Base-by-base conservation (phyloP, 345 rosid species). In the Bretschneidera sinensis region DNA sequence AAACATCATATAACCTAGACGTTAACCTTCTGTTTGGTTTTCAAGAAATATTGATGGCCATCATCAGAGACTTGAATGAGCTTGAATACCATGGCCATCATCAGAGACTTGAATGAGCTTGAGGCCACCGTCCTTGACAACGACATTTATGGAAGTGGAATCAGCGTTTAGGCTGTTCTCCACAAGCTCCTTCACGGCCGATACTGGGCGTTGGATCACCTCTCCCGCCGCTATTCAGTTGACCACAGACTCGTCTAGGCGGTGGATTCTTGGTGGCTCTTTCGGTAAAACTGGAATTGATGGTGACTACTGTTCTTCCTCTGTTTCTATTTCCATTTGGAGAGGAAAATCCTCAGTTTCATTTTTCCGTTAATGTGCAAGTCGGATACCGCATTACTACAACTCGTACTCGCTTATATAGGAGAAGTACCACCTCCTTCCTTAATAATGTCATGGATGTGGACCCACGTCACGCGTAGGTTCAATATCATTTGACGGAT, bases 31-130 rank as follows among this genome's bases (percentile, higher is more conserved):
- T 11, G 45, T 14, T 7, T 14, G 45, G 1, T 11, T 7, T 4
- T 13, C 45, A 39, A 11, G 45, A 28, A 28, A 28, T 2, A 28
- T 28, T 28, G 33, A 3, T 28, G 8, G 33, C 8, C 33, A 3
- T 28, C 8, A 14, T 7, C 45, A 11, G 6, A n/a, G 20, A 0
- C 20, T 2, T 65, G n/a, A n/a, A n/a, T n/a, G n/a, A n/a, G 88
- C 98, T 35, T 95, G 91, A 45, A 94, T 80, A 18, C 99, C 99
- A 57, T 92, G 99, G 31, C 99, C 99, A 51, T 94, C 97, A 59
- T 94, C 99, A 54, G 97, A 94, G 67, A 94, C 99, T 80, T 87
- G 99, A 55, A 94, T 90, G 63, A 94, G 99, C 75, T 90, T 94
- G 60, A 90, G 87, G n/a, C 97, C 99, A 23, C 99, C 96, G 70